Percentiles rank a stretch among this genome's conserved stretches.
These are phyloP conservation scores for Silybum marianum DNA, from an alignment of 129 eudicot genomes.

Conservation along the genomic window DNA sequence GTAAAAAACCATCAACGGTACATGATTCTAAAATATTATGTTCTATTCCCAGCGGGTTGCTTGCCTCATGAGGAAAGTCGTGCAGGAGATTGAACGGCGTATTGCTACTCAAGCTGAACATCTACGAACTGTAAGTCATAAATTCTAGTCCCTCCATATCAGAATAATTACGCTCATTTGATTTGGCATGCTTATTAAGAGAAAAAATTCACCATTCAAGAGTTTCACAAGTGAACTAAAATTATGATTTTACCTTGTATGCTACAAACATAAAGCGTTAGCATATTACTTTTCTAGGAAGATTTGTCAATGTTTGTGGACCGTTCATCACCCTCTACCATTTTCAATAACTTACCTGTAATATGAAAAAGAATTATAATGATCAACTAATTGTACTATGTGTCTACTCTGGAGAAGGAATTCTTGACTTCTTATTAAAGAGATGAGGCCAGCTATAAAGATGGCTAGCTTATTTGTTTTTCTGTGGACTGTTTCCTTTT, in stretches of 20 bases:
- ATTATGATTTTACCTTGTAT: background rate
- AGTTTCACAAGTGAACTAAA: background rate
- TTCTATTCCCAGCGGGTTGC: conserved; percentile 74
- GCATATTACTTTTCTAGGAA: background rate
- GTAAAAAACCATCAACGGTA: background rate
- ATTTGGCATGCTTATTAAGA: conserved; percentile 1
- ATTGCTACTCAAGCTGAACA: conserved; percentile 95
- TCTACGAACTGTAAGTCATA: conserved; percentile 63
- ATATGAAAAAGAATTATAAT: background rate
- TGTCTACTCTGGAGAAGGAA: background rate
- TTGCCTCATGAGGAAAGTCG: conserved; percentile 89
- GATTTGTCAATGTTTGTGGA: background rate
- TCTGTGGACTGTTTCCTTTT: background rate
- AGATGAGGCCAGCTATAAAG: background rate
- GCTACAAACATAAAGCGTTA: background rate
- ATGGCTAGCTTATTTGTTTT: background rate
- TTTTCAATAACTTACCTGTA: background rate
- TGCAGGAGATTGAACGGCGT: conserved; percentile 94
- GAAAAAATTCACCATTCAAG: background rate
- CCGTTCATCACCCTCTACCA: background rate
- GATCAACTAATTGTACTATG: background rate
- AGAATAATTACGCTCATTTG: background rate
- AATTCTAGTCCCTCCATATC: background rate
- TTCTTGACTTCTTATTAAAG: background rate
- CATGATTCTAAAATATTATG: conserved; percentile 8